These are phyloP conservation scores for Septoria petroselini DNA, from an alignment of 2,329 filamentous ascomycete genomes.

Conservation along the genomic window DNA sequence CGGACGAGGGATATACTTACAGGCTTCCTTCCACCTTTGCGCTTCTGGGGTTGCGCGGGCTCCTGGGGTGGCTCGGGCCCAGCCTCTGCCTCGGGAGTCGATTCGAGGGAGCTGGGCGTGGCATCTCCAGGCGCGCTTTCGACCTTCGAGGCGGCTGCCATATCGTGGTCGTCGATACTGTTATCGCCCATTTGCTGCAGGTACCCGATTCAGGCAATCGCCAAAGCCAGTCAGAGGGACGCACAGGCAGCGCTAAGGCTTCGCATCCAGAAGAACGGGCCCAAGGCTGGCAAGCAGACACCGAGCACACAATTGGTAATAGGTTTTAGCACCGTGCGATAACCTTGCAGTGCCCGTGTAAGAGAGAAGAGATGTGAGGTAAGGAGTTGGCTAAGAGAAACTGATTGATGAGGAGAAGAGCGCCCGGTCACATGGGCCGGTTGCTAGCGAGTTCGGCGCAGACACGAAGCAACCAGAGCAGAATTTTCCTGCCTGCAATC, in stretches of 20 bases:
- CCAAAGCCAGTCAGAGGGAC: constrained; percentile 32
- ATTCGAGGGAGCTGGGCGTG: constrained; percentile 50
- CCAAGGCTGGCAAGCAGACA: constrained; percentile 22
- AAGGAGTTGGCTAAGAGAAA: constrained; percentile 34
- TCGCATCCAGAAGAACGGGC: constrained; percentile 28
- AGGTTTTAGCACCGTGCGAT: constrained; percentile 38
- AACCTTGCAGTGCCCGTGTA: constrained; percentile 36
- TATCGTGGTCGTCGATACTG: constrained; percentile 38
- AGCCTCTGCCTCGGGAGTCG: constrained; percentile 48
- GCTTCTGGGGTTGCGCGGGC: constrained; percentile 65
- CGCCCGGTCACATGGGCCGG: constrained; percentile 18
- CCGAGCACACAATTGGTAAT: constrained; percentile 32
- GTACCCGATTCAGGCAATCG: constrained; percentile 39
- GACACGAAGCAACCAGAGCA: constrained; percentile 10
- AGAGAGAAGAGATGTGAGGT: constrained; percentile 30
- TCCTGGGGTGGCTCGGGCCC: constrained; percentile 43
- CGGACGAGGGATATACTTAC: constrained; percentile 55
- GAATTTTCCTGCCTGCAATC: too few species aligned
- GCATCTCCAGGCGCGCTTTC: constrained; percentile 43
- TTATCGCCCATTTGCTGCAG: constrained; percentile 53
- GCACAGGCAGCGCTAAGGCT: constrained; percentile 35
- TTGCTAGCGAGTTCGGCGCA: constrained; percentile 13
- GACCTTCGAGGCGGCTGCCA: constrained; percentile 47
- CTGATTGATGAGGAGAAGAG: constrained; percentile 23
- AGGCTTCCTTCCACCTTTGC: constrained; percentile 95